Base-by-base conservation (phyloP, 176 grass and related monocot genomes). In the Themeda triandra region DNA sequence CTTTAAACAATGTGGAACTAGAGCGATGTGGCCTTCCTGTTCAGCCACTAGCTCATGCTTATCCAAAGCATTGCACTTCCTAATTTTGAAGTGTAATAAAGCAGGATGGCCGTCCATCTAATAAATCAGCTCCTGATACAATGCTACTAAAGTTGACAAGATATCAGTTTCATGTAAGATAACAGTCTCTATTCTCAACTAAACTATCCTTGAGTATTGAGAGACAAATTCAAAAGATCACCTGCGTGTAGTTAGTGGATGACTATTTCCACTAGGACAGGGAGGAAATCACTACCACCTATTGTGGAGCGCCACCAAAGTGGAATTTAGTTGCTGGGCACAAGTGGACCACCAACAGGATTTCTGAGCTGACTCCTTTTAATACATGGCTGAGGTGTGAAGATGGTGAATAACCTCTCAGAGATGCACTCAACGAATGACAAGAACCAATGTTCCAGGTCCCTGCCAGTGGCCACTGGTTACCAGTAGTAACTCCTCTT, bases 11-110 rank as follows among this genome's bases (percentile, higher is more conserved):
- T 87, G 81, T 80, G 84, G 46, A 80, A 37, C 35, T 80, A 60
- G 74, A 87, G 60, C 68, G 83, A 63, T 83, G 68, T 75, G 59
- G 33, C 75, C 27, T 68, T 63, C 89, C 58, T 86, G 59, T 74
- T 79, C 69, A 63, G 13, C 86, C 87, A 87, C 78, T 85, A 86
- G 37, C 29, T 76, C 83, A 81, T 84, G 59, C 71, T 89, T 92
- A 92, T 95, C 93, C 83, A 86, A 49, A 89, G 63, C 6, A 76
- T 76, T 79, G 62, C 42, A 80, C 64, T 78, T 76, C 73, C 88
- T 58, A 86, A 78, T 68, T 59, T 73, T 89, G 49, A 75, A 76
- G 35, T 76, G 75, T 78, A 85, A 68, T 82, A 85, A 68, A 84
- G 32, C 41, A 63, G 6, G 40, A 44, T 84, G 40, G 6, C 19